phyloP scores from a whole-genome alignment of 2,329 filamentous ascomycete genomes.

The Gremmenia infestans region DNA sequence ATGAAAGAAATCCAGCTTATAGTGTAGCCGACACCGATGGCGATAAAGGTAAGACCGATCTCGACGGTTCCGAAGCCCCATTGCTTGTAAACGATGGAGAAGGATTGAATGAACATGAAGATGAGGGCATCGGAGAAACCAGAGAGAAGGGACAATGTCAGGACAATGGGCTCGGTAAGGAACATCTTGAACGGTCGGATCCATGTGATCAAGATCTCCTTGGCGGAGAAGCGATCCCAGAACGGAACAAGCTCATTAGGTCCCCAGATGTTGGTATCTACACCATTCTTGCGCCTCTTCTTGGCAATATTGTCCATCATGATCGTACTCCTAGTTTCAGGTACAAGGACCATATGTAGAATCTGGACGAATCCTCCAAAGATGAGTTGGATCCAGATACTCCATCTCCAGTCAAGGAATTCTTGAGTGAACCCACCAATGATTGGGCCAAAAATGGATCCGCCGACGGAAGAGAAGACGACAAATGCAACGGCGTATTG shows the following conservation, averaged over 20 bases:
- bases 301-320: constrained; percentile 78
- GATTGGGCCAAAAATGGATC: constrained; percentile 71
- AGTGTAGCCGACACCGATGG: constrained; percentile 63
- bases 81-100: constrained; percentile 61
- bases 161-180: constrained; percentile 67
- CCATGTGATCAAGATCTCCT: constrained; percentile 54
- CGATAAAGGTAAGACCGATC: constrained; percentile 57
- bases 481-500: constrained; percentile 73
- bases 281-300: constrained; percentile 58
- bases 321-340: constrained; percentile 71
- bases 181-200: constrained; percentile 68
- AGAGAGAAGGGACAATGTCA: constrained; percentile 63
- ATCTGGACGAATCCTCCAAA: constrained; percentile 66
- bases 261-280: constrained; percentile 56
- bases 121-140: constrained; percentile 72
- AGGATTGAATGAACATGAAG: constrained; percentile 73
- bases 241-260: constrained; percentile 66
- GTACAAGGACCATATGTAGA: constrained; percentile 64
- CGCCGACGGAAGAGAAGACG: constrained; percentile 75
- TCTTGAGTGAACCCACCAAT: constrained; percentile 72
- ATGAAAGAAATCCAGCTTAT: constrained; percentile 57
- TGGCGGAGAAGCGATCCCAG: constrained; percentile 51
- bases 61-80: constrained; percentile 57
- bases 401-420: constrained; percentile 67
- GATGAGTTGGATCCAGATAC: constrained; percentile 82